Base-by-base conservation (phyloP, 345 rosid species). In the Xanthoceras sorbifolium region DNA sequence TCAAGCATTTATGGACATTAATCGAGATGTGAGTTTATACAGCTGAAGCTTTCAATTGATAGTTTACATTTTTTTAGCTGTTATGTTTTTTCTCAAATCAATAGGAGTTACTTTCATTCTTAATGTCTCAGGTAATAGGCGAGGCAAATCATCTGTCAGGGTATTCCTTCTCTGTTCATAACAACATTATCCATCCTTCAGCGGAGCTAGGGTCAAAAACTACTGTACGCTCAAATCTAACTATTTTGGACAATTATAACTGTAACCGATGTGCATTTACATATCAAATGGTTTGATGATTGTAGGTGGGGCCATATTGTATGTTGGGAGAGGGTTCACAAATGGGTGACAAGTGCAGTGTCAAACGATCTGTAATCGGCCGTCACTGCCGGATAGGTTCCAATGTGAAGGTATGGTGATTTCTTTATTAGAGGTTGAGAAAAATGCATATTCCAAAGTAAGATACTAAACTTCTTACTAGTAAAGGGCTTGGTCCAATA, bases 371-470 rank as follows among this genome's bases (percentile, higher is more conserved):
- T 71, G 97, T 93, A 40, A 89, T 93, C 77, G 98, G 99, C 73
- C 94, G 92, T 69, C 98, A 93, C 80, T 96, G 99, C 86, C 88
- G 95, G 67, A 92, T 96, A 87, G 97, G 98, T 80, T 93, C 95
- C 80, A 92, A 89, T 81, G 99, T 96, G 78, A 96, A 96, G 99
- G 99, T 93, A 85, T 28, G 76, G 34, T 31, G 48, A 62, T 76
- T 83, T 71, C 74, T 62, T 25, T 20, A 9, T 55, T 23, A 6
- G 31, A 57, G 20, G 70, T 40, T 6, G 54, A 23, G 40, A 62
- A 36, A 64, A 48, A 15, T 10, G 70, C 8, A 6, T 59, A 28
- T 50, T 20, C 11, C 34, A 31, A 22, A 25, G 29, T 1, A 0
- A 23, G 23, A 7, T 36, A 2, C 18, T 9, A 40, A 67, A 72